phyloP scores from a whole-genome alignment of 2,329 filamentous ascomycete species.

The Aspergillus transmontanensis region DNA sequence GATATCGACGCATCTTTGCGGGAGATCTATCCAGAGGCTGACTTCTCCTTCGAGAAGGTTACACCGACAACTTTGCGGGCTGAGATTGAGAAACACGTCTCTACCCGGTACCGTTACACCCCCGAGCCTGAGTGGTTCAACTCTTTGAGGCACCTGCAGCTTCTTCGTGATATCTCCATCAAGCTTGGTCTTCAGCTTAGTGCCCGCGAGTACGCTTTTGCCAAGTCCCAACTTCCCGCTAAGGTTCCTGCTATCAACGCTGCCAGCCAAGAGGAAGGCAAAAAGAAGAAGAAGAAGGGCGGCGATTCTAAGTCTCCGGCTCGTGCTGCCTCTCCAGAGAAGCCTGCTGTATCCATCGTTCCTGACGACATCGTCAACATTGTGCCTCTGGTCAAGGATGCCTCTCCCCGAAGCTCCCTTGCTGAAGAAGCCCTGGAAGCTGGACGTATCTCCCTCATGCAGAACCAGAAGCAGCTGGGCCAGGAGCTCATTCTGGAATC shows the following conservation, averaged over 20 bases:
- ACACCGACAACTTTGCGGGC: slow-evolving; percentile 71
- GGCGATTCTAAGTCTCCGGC: slow-evolving; percentile 52
- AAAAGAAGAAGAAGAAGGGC: slow-evolving; percentile 65
- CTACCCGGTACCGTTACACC: slow-evolving; percentile 74
- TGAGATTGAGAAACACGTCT: slow-evolving; percentile 72
- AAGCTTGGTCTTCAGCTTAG: slow-evolving; percentile 89
- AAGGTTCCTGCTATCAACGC: slow-evolving; percentile 44
- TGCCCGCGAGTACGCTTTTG: slow-evolving; percentile 75
- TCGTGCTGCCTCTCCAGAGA: slow-evolving; percentile 45
- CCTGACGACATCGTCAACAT: slow-evolving; percentile 88
- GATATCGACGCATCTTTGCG: slow-evolving; percentile 76
- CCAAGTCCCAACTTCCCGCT: slow-evolving; percentile 42
- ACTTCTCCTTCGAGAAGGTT: slow-evolving; percentile 77
- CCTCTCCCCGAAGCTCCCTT: slow-evolving; percentile 82
- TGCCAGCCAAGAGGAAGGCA: slow-evolving; percentile 45
- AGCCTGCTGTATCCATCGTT: slow-evolving; percentile 65
- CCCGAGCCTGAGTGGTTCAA: slow-evolving; percentile 70
- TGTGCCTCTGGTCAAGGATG: slow-evolving; percentile 94
- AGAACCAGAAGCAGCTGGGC: slow-evolving; percentile 92
- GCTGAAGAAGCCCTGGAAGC: slow-evolving; percentile 96
- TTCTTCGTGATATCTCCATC: slow-evolving; percentile 84
- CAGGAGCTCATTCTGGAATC: slow-evolving; percentile 96
- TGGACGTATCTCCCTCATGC: slow-evolving; percentile 91
- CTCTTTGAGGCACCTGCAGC: slow-evolving; percentile 72
- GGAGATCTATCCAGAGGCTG: slow-evolving; percentile 75